Evolutionary conservation across 352 stramenopile genomes (phyloP).

Genomic region (Globisporangium yorkense): DNA sequence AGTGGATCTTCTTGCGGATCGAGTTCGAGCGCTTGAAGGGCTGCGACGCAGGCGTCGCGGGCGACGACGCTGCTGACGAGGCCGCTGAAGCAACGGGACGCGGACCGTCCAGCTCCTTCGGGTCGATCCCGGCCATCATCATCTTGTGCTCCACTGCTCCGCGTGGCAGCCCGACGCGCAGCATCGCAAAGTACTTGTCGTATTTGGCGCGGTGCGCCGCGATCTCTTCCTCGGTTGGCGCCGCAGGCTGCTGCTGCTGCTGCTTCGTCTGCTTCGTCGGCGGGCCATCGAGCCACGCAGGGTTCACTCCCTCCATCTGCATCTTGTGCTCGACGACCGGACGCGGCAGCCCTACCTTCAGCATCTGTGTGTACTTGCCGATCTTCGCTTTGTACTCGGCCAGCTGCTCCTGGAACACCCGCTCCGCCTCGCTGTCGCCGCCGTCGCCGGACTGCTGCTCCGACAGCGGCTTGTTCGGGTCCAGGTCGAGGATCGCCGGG

Average conservation of each 20-base stretch:
- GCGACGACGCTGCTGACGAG: not conserved
- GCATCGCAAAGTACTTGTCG: constrained; percentile 82
- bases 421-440: constrained; percentile 32
- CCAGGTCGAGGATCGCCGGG: constrained; percentile 51
- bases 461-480: constrained; percentile 47
- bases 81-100: constrained; percentile 15
- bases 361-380: constrained; percentile 69
- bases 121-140: constrained; percentile 63
- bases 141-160: constrained; percentile 86
- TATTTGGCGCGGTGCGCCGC: constrained; percentile 64
- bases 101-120: constrained; percentile 60
- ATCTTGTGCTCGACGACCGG: constrained; percentile 81
- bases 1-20: constrained; percentile 86
- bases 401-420: constrained; percentile 39
- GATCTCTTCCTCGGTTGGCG: constrained; percentile 43
- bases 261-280: constrained; percentile 30
- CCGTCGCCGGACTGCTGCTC: constrained; percentile 1
- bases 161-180: constrained; percentile 65
- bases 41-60: constrained; percentile 11
- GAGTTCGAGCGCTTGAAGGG: constrained; percentile 54
- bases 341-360: constrained; percentile 68
- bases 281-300: constrained; percentile 53
- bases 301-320: constrained; percentile 69
- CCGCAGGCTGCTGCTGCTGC: constrained; percentile 13
- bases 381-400: constrained; percentile 67